These are phyloP conservation scores for Syzygium malaccense DNA, from an alignment of 441 rosid genomes.

Conservation along the genomic window DNA sequence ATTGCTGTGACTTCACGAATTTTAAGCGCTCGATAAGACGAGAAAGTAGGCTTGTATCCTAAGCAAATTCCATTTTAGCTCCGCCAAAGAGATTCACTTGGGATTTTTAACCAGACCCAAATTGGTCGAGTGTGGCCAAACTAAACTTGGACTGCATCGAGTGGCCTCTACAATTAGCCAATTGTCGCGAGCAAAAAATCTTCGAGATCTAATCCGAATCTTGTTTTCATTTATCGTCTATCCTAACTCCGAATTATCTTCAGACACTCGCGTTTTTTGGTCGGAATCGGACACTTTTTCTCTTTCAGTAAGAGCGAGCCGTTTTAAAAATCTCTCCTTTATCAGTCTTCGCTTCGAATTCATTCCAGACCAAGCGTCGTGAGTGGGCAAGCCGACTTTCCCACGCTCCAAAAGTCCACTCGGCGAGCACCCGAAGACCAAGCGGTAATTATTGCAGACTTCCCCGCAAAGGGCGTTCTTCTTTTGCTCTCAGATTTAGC, in stretches of 20 bases:
- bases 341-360: background rate
- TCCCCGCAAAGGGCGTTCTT: background rate
- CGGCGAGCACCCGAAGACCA: too few species aligned
- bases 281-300: too few species aligned
- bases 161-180: too few species aligned
- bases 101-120: background rate
- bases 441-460: background rate
- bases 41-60: too few species aligned
- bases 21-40: background rate
- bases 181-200: too few species aligned
- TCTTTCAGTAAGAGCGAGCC: background rate
- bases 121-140: too few species aligned
- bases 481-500: background rate
- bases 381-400: background rate
- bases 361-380: background rate
- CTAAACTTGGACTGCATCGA: too few species aligned
- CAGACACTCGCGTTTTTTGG: too few species aligned
- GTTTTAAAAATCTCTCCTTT: background rate
- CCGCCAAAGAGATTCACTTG: too few species aligned
- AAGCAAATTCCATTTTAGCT: background rate
- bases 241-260: too few species aligned
- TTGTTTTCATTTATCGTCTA: too few species aligned
- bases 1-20: background rate
- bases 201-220: too few species aligned
- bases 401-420: background rate